Evolutionary conservation across 345 rosid species (phyloP).

Genomic region (Syzygium aqueum): DNA sequence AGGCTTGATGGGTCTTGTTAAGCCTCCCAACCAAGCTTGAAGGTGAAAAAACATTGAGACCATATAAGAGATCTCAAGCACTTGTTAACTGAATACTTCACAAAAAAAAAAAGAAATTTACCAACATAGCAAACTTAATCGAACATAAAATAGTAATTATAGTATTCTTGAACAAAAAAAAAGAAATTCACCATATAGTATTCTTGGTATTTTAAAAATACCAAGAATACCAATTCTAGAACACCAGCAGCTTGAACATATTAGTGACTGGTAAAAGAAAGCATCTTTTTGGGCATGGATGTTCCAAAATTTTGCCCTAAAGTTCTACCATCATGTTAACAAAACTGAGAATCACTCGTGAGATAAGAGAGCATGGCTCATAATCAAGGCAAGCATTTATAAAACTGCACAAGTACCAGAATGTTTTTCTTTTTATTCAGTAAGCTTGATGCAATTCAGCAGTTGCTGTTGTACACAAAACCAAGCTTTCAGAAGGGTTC

Average conservation of each 20-base stretch:
- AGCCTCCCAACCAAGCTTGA: neutral
- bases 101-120: neutral
- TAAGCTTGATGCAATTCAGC: slow-evolving; percentile 19
- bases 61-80: neutral
- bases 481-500: neutral
- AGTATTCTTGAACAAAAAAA: too few species aligned
- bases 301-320: neutral
- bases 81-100: neutral
- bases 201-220: neutral
- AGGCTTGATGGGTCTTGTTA: neutral
- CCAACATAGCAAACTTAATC: neutral
- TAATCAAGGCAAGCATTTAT: neutral
- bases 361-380: neutral
- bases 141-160: neutral
- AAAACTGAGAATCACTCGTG: neutral
- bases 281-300: neutral
- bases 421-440: slow-evolving; percentile 17
- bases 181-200: too few species aligned
- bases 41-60: neutral
- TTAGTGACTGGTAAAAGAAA: neutral
- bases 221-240: neutral
- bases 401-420: slow-evolving; percentile 3
- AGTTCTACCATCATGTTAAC: neutral
- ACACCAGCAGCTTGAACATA: neutral
- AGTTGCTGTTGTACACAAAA: slow-evolving; percentile 23